Conservation (phyloP, 2,329 filamentous ascomycete species). For the Fusarium heterosporum region DNA sequence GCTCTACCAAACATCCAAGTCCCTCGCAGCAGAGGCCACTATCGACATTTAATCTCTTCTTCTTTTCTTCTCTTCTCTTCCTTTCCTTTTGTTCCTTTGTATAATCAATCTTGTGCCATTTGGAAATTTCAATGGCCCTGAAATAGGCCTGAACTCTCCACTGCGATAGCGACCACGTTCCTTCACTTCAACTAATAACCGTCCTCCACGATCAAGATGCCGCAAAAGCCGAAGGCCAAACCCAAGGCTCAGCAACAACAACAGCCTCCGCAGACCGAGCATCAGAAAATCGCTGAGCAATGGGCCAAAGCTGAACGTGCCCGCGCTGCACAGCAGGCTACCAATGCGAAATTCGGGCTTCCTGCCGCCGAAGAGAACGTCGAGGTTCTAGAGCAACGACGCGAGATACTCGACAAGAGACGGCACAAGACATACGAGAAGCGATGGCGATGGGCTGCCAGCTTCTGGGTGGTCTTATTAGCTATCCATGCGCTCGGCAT, state of each 20-base stretch:
- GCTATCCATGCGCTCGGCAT: conserved; percentile 83
- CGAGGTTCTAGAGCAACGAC: conserved; percentile 58
- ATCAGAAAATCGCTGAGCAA: conserved; percentile 65
- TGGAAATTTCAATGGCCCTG: conserved; percentile 47
- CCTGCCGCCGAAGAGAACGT: conserved; percentile 51
- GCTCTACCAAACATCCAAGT: conserved; percentile 28
- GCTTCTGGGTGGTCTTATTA: conserved; percentile 77
- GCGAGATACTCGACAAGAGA: conserved; percentile 60
- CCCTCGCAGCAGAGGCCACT: conserved; percentile 39
- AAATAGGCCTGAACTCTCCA: conserved; percentile 20
- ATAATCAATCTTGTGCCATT: conserved; percentile 18
- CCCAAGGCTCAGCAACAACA: conserved; percentile 40
- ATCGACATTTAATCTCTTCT: conserved; percentile 17
- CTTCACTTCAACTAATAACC: conserved; percentile 20
- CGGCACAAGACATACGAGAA: conserved; percentile 63
- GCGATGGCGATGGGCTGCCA: conserved; percentile 69
- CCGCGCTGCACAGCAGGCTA: conserved; percentile 58
- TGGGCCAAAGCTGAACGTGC: conserved; percentile 65
- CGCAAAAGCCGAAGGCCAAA: conserved; percentile 43
- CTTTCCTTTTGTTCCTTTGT: conserved; percentile 17
- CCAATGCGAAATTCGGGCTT: conserved; percentile 46
- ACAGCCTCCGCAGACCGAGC: conserved; percentile 54
- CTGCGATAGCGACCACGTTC: conserved; percentile 29
- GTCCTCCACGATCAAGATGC: conserved; percentile 47
- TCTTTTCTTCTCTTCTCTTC: not conserved